Base-by-base conservation (phyloP, 2,329 filamentous ascomycete species). In the Colletotrichum orbiculare region DNA sequence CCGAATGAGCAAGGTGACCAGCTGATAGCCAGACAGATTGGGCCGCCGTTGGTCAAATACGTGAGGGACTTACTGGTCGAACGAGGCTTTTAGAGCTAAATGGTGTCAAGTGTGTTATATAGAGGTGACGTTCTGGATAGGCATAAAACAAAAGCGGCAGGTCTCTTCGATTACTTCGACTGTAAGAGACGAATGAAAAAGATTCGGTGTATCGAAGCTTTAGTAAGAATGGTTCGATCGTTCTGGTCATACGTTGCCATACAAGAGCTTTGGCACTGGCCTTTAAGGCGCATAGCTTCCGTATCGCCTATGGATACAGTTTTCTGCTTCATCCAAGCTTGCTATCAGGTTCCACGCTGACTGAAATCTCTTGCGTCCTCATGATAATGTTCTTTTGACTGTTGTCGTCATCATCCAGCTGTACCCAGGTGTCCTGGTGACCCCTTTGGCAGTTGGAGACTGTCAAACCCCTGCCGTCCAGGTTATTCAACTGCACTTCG, bases 1-100 rank as follows among this genome's bases (percentile, higher is more conserved):
- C 78, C 79, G 1, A 78, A 77, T 65, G 70, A 73, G 0, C 69
- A 68, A 4, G 78, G 78, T 8, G 77, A 79, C 59, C 68, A 69
- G 39, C 62, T 77, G 55, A 77, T 79, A 41, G 77, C 75, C 0
- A 64, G 69, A 17, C 62, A 71, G 7, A 54, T 79, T 34, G 72
- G 72, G 4, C 73, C 76, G 8, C 61, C 78, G 42, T 64, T 79
- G 66, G 70, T 76, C 49, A 67, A 75, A 68, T 72, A 73, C 53
- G 70, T 79, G n/a, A 72, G 69, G 60, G 66, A 72, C 4, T 12
- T 64, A 10, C 5, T 64, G 4, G 43, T 43, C 0, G 59, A 65
- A 3, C 46, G 45, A 2, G 58, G 62, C 1, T 12, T 60, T 3
- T 60, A 54, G n/a, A 13, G 10, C 25, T 25, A 25, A 1, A 5